Percentiles rank a stretch among this genome's conserved stretches.
Conservation (phyloP, 23 red algal species). For the Chondrus crispus region DNA sequence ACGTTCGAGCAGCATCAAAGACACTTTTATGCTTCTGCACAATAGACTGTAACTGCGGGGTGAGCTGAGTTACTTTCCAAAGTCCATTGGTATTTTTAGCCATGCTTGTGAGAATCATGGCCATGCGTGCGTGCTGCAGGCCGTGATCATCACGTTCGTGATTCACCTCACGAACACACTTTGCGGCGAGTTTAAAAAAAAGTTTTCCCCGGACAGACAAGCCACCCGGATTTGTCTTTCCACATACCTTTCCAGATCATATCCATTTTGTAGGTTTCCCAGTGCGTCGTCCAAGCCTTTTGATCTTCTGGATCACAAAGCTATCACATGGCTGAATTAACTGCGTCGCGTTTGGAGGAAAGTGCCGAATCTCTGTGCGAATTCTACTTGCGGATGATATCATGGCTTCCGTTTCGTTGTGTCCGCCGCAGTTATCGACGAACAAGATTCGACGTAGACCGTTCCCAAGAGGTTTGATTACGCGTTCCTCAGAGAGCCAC, state of each 20-base stretch:
- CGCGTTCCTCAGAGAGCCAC: neutral
- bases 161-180: neutral
- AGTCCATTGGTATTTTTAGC: neutral
- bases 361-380: neutral
- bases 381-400: neutral
- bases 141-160: neutral
- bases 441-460: neutral
- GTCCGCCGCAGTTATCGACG: neutral
- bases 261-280: neutral
- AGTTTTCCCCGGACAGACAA: neutral
- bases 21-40: neutral
- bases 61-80: neutral
- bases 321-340: neutral
- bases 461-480: neutral
- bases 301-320: neutral
- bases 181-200: neutral
- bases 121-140: neutral
- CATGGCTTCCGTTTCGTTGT: neutral
- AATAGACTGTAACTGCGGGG: neutral
- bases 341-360: neutral
- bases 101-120: neutral
- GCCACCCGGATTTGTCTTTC: neutral
- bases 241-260: neutral
- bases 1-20: too few species aligned
- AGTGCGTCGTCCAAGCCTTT: neutral